Percentiles rank a stretch among this genome's conserved stretches.
Evolutionary conservation across 1,284 basidiomycete genomes (phyloP).

Genomic region (Apiotrichum laibachii): DNA sequence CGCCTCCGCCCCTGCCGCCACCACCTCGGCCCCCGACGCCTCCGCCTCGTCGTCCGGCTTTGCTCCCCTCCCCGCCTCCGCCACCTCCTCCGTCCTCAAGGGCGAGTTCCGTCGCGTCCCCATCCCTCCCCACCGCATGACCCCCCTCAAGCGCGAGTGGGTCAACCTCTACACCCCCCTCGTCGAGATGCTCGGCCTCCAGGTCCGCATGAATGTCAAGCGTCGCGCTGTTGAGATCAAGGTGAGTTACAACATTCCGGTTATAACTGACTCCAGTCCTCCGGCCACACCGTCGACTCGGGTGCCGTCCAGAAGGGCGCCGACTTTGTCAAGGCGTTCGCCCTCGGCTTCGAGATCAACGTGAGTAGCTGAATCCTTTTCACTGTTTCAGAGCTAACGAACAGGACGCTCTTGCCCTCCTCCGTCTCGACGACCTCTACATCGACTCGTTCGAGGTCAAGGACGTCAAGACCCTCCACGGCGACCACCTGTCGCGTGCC

Average conservation of each 20-base stretch:
- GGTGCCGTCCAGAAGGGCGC: conserved; percentile 95
- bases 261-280: conserved; percentile 62
- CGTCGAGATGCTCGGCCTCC: conserved; percentile 88
- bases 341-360: conserved; percentile 90
- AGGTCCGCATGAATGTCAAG: conserved; percentile 94
- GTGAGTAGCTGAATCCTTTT: conserved; percentile 54
- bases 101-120: conserved; percentile 78
- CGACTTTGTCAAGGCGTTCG: conserved; percentile 94
- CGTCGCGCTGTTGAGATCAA: conserved; percentile 85
- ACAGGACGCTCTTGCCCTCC: conserved; percentile 90
- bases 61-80: conserved; percentile 38
- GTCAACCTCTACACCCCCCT: conserved; percentile 93
- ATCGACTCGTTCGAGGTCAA: conserved; percentile 99
- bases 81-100: conserved; percentile 53
- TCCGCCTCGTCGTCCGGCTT: conserved; percentile 36
- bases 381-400: neutral
- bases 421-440: conserved; percentile 93
- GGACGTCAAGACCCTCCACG: conserved; percentile 96
- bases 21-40: conserved; percentile 8
- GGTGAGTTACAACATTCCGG: conserved; percentile 53
- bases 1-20: conserved; percentile 14
- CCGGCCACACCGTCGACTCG: conserved; percentile 86
- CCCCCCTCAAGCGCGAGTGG: conserved; percentile 96
- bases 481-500: conserved; percentile 91
- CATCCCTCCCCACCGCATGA: conserved; percentile 95